Percentiles rank a stretch among this genome's conserved stretches.
Conservation (phyloP, 1,139 yeast genomes). For the Hemisphaericaspora subhashii region DNA sequence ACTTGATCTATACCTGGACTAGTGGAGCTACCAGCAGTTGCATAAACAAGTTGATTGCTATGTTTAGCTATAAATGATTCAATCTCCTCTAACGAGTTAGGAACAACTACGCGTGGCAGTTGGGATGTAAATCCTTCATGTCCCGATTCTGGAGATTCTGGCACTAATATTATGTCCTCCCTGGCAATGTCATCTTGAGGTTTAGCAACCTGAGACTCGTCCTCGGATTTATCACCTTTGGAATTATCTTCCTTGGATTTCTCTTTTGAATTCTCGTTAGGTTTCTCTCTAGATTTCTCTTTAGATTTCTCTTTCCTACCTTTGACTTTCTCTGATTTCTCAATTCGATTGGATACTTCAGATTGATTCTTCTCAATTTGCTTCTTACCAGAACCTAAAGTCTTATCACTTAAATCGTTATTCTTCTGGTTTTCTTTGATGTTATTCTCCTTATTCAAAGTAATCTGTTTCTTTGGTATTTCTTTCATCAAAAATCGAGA, state of each 20-base stretch:
- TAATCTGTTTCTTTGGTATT: background rate
- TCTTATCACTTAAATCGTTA: too few relatives aligned
- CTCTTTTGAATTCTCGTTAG: background rate
- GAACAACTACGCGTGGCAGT: slow-evolving; percentile 13
- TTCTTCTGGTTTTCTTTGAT: slow-evolving; percentile 1
- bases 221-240: too few relatives aligned
- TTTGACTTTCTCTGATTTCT: background rate
- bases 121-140: background rate
- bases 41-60: slow-evolving; percentile 10
- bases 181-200: too few relatives aligned
- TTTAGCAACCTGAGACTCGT: too few relatives aligned
- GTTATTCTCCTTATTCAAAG: too few relatives aligned
- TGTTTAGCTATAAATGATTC: slow-evolving; percentile 32
- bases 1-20: background rate
- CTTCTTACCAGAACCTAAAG: too few relatives aligned
- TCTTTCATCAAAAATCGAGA: slow-evolving; percentile 5
- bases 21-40: slow-evolving; percentile 4
- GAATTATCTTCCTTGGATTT: background rate
- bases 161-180: too few relatives aligned
- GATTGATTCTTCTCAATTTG: too few relatives aligned
- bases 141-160: background rate
- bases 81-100: slow-evolving; percentile 28
- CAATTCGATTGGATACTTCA: background rate
- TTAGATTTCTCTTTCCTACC: background rate
- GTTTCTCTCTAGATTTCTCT: background rate